Evolutionary conservation across 768 basidiomycete genomes (phyloP).

Genomic region (Lentinula lateritia): DNA sequence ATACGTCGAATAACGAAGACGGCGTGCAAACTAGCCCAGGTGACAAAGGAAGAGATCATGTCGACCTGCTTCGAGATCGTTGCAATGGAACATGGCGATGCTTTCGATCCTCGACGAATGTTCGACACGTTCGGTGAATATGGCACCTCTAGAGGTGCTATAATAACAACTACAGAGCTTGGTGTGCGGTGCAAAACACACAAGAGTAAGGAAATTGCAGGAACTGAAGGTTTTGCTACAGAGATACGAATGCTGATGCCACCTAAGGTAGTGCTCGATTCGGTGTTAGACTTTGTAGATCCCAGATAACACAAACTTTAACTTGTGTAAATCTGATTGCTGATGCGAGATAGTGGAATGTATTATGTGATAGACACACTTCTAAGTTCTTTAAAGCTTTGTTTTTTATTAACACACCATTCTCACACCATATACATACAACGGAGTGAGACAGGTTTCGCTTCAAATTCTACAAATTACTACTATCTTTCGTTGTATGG

Average conservation of each 20-base stretch:
- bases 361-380: no score
- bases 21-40: constrained; percentile 56
- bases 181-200: constrained; percentile 63
- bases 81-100: constrained; percentile 47
- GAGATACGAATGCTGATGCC: constrained; percentile 58
- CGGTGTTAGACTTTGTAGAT: constrained; percentile 50
- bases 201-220: constrained; percentile 21
- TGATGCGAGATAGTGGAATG: not conserved
- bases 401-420: no score
- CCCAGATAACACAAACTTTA: constrained; percentile 12
- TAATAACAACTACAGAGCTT: constrained; percentile 68
- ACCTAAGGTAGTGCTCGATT: constrained; percentile 76
- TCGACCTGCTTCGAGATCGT: constrained; percentile 72
- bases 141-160: constrained; percentile 40
- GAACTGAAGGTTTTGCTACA: constrained; percentile 30
- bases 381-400: no score
- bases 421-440: no score
- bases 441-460: no score
- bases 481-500: no score
- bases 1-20: constrained; percentile 62
- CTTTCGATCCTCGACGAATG: constrained; percentile 49
- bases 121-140: constrained; percentile 61
- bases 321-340: not conserved
- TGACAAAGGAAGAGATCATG: constrained; percentile 70
- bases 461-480: no score